A percentile compares a stretch with the other conserved stretches of the same genome.
phyloP scores from a whole-genome alignment of 2,329 filamentous ascomycete genomes.

The Fusarium circinatum region DNA sequence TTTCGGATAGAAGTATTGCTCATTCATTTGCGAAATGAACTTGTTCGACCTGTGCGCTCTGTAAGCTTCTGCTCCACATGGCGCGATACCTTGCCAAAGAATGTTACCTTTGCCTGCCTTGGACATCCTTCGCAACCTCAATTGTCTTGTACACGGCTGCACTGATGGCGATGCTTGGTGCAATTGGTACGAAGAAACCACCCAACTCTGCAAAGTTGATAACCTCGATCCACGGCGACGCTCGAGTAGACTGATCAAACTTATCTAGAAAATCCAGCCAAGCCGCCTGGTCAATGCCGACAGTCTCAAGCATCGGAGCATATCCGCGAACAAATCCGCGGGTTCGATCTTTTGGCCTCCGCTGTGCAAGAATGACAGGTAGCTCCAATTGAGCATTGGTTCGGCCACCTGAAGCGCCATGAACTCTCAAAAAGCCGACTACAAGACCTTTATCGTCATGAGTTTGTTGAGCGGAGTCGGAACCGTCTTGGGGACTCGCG shows the following conservation, averaged over 20 bases:
- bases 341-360: slow-evolving; percentile 15
- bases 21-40: slow-evolving; percentile 7
- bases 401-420: background rate
- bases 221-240: slow-evolving; percentile 9
- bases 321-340: slow-evolving; percentile 19
- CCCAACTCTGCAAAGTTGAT: slow-evolving; percentile 17
- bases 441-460: slow-evolving; percentile 5
- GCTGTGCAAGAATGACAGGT: slow-evolving; percentile 6
- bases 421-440: background rate
- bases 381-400: background rate
- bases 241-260: slow-evolving; percentile 5
- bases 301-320: background rate
- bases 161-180: slow-evolving; percentile 13
- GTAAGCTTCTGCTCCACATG: background rate
- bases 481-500: background rate
- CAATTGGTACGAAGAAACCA: slow-evolving; percentile 6
- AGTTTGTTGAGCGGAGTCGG: background rate
- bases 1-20: slow-evolving; percentile 64
- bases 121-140: slow-evolving; percentile 2
- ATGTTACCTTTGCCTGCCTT: slow-evolving; percentile 5
- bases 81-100: rapidly evolving
- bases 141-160: slow-evolving; percentile 2
- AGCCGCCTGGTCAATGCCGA: slow-evolving; percentile 1
- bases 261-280: slow-evolving; percentile 20
- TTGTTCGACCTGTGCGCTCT: background rate